Conservation (phyloP, 2,329 filamentous ascomycete genomes). For the Hymenoscyphus occultus region DNA sequence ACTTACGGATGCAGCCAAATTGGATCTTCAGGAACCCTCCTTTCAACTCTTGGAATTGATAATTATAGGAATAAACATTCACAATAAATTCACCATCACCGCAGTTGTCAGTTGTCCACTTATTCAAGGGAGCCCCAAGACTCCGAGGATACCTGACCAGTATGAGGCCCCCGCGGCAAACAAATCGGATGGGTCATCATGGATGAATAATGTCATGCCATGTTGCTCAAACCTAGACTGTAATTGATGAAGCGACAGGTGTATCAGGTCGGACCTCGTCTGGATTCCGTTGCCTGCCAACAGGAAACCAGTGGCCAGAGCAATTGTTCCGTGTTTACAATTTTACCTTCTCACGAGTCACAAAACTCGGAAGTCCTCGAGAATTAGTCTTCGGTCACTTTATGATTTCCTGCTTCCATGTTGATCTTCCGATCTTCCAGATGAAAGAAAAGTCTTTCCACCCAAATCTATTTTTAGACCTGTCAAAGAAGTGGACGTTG, state of each 20-base stretch:
- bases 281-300: neutral
- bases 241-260: slow-evolving; percentile 2
- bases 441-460: neutral
- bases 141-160: no score
- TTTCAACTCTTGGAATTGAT: neutral
- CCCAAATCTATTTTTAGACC: neutral
- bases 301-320: neutral
- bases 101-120: no score
- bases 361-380: neutral
- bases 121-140: no score
- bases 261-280: slow-evolving; percentile 10
- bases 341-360: neutral
- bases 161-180: neutral
- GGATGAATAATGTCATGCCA: no score
- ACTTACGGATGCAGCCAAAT: neutral
- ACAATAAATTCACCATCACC: no score
- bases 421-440: neutral
- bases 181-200: neutral
- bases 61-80: no score
- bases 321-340: neutral
- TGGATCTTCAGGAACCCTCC: neutral
- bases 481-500: neutral
- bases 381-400: neutral
- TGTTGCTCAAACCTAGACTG: slow-evolving; percentile 10
- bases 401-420: neutral